Conservation (phyloP, 768 basidiomycete genomes). For the Mrakia frigida region DNA sequence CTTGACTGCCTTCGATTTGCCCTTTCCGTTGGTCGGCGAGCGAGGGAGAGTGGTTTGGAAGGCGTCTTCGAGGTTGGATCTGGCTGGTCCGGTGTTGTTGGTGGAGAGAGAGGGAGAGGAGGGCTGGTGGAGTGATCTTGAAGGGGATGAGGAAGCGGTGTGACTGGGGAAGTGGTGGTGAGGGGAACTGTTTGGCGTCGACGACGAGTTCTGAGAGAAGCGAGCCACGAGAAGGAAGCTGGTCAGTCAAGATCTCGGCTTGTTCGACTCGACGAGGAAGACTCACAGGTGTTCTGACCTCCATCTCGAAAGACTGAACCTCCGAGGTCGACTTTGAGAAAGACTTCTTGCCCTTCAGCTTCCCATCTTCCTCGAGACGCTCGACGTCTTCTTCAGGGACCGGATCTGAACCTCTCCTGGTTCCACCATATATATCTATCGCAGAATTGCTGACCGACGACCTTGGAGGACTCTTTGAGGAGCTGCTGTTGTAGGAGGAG, state of each 20-base stretch:
- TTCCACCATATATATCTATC: neutral
- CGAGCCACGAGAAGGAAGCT: neutral
- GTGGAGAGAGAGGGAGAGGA: neutral
- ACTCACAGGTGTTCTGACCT: constrained; percentile 1
- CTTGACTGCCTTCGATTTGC: neutral
- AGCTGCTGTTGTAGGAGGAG: neutral
- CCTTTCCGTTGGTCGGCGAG: neutral
- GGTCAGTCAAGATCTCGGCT: neutral
- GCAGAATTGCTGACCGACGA: neutral
- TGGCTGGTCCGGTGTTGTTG: neutral
- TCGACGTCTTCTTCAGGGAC: neutral
- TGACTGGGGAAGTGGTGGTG: neutral
- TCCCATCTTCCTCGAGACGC: neutral
- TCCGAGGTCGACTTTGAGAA: neutral
- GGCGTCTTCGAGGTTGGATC: neutral
- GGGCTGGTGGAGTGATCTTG: neutral
- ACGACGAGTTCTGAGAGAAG: neutral
- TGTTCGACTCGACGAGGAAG: too few species aligned
- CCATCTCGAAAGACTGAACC: constrained; percentile 3
- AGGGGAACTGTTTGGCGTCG: neutral
- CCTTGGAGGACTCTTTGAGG: neutral
- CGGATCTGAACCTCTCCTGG: neutral
- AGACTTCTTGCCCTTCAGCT: neutral
- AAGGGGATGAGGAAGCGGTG: neutral
- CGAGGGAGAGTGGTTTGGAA: neutral